These are phyloP conservation scores for Hymenochaete sp. DNA, from an alignment of 1,284 basidiomycete genomes.

Conservation along the genomic window DNA sequence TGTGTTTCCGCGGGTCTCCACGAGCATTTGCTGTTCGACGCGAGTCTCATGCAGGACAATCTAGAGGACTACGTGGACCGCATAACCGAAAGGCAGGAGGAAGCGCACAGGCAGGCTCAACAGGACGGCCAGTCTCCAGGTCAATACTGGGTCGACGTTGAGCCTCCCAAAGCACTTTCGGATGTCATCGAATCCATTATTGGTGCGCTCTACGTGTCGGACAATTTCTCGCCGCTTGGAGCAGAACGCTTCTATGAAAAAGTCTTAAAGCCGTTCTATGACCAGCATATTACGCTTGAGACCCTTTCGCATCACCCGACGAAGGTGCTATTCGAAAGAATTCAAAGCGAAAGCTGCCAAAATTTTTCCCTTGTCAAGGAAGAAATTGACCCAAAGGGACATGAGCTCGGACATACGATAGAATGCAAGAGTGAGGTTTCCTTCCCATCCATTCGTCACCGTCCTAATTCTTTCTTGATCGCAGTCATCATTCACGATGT, in stretches of 20 bases:
- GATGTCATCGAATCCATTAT: constrained; percentile 71
- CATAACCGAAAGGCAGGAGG: constrained; percentile 37
- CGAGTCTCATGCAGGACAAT: constrained; percentile 37
- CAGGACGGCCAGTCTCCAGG: constrained; percentile 43
- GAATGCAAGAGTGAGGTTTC: constrained; percentile 40
- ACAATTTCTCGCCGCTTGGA: constrained; percentile 52
- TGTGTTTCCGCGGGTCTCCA: constrained; percentile 61
- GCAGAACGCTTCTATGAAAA: constrained; percentile 56
- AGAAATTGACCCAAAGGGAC: constrained; percentile 21
- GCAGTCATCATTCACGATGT: constrained; percentile 59
- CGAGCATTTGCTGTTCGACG: constrained; percentile 50
- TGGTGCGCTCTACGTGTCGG: constrained; percentile 69
- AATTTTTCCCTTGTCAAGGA: constrained; percentile 46
- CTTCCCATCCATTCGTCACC: background rate
- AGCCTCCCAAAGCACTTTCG: constrained; percentile 68
- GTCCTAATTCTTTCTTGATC: constrained; percentile 11
- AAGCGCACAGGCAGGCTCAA: constrained; percentile 41
- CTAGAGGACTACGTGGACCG: constrained; percentile 48
- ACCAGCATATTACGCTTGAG: constrained; percentile 58
- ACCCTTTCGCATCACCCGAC: constrained; percentile 68
- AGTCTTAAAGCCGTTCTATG: constrained; percentile 64
- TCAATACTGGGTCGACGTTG: constrained; percentile 69
- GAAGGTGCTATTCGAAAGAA: constrained; percentile 58
- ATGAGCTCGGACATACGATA: constrained; percentile 30
- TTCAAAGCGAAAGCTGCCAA: constrained; percentile 62